Conservation (phyloP, 2,329 filamentous ascomycete genomes). For the Arthrinium phaeospermum region DNA sequence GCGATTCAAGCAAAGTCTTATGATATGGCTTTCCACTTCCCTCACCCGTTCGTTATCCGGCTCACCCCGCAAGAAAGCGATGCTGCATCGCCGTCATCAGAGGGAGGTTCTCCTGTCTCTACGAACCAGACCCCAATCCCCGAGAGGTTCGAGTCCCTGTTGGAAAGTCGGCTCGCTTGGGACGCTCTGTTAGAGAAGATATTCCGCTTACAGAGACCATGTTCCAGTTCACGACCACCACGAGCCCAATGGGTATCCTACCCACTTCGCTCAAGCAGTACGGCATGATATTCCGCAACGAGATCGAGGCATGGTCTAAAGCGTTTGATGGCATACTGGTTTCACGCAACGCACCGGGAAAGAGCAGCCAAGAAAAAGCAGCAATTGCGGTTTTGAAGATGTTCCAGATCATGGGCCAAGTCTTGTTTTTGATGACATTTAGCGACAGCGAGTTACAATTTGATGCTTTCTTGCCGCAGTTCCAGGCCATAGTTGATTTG, state of each 20-base stretch:
- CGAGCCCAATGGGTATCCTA: constrained; percentile 59
- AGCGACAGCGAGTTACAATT: constrained; percentile 64
- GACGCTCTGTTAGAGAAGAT: constrained; percentile 62
- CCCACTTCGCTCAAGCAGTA: constrained; percentile 54
- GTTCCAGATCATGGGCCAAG: constrained; percentile 62
- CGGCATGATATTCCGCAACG: constrained; percentile 52
- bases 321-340: constrained; percentile 63
- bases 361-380: constrained; percentile 61
- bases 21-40: constrained; percentile 72
- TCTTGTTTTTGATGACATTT: constrained; percentile 67
- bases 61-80: constrained; percentile 47
- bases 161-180: constrained; percentile 62
- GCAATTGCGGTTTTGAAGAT: constrained; percentile 68
- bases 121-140: constrained; percentile 47
- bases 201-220: constrained; percentile 63
- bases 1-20: constrained; percentile 72
- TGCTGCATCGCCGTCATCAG: constrained; percentile 50
- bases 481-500: constrained; percentile 61
- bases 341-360: constrained; percentile 53
- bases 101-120: constrained; percentile 49
- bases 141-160: constrained; percentile 52
- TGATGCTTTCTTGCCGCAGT: constrained; percentile 58
- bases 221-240: constrained; percentile 51
- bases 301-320: constrained; percentile 59
- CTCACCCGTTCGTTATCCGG: constrained; percentile 64